These are phyloP conservation scores for Hibiscus trionum DNA, from an alignment of 345 rosid genomes.

Conservation along the genomic window DNA sequence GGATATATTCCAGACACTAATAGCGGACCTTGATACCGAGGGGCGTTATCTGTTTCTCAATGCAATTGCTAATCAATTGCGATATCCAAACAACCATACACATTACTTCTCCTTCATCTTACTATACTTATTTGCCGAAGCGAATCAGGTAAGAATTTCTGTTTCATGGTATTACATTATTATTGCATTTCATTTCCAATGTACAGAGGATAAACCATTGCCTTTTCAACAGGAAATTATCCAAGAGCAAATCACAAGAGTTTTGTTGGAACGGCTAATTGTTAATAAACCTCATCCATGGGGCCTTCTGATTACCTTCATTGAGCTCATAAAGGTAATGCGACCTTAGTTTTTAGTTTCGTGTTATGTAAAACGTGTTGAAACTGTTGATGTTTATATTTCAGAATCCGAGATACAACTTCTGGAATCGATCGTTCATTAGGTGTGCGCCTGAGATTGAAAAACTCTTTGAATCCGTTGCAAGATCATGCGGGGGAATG, in stretches of 20 bases:
- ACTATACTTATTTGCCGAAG: slow-evolving; percentile 68
- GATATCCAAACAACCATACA: slow-evolving; percentile 97
- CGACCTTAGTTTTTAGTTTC: background rate
- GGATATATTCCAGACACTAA: slow-evolving; percentile 76
- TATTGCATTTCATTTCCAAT: background rate
- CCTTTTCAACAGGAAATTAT: slow-evolving; percentile 59
- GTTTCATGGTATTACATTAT: background rate
- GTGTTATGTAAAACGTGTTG: background rate
- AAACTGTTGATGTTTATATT: background rate
- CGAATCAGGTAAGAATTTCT: slow-evolving; percentile 58
- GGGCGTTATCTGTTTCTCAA: slow-evolving; percentile 95
- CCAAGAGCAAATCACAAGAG: slow-evolving; percentile 98
- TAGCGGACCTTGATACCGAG: slow-evolving; percentile 83
- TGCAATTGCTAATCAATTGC: slow-evolving; percentile 92
- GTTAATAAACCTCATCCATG: slow-evolving; percentile 97
- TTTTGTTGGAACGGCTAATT: slow-evolving; percentile 84
- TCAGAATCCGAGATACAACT: slow-evolving; percentile 80
- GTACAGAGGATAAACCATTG: background rate
- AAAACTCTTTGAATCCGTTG: slow-evolving; percentile 75
- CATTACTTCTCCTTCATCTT: slow-evolving; percentile 94
- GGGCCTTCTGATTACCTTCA: slow-evolving; percentile 98
- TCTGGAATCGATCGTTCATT: slow-evolving; percentile 73
- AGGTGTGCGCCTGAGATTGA: slow-evolving; percentile 91
- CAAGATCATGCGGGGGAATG: slow-evolving; percentile 70
- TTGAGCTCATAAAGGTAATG: slow-evolving; percentile 84